Evolutionary conservation across 2,329 filamentous ascomycete species (phyloP).

Genomic region (Fusarium beomiforme): DNA sequence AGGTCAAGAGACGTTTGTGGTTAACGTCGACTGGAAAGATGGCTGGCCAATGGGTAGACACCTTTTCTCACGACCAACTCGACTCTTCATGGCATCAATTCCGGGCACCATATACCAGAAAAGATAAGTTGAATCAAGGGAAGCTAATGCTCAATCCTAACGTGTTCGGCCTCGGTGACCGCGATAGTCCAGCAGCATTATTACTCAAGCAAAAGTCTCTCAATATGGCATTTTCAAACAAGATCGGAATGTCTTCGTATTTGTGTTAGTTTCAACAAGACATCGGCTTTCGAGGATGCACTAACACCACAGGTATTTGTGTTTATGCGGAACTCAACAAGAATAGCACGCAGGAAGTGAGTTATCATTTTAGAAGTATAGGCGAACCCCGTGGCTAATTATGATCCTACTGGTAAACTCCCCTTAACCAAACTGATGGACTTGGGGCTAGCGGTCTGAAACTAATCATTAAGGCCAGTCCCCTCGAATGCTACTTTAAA

Average conservation of each 20-base stretch:
- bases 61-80: neutral
- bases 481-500: neutral
- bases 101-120: neutral
- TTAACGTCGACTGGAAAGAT: neutral
- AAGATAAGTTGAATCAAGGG: neutral
- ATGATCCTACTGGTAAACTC: neutral
- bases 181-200: neutral
- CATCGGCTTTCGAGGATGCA: neutral
- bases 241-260: neutral
- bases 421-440: neutral
- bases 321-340: neutral
- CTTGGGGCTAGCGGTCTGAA: neutral
- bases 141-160: neutral
- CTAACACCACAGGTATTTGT: neutral
- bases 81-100: neutral
- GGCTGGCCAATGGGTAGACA: neutral
- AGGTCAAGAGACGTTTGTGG: neutral
- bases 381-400: neutral
- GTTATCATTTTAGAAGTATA: accelerated
- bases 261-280: neutral
- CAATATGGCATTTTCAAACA: neutral
- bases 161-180: neutral
- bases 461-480: neutral
- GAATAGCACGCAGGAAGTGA: neutral
- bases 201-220: neutral